Base-by-base conservation (phyloP, 2,329 filamentous ascomycete species). In the Trichophyton benhamiae region DNA sequence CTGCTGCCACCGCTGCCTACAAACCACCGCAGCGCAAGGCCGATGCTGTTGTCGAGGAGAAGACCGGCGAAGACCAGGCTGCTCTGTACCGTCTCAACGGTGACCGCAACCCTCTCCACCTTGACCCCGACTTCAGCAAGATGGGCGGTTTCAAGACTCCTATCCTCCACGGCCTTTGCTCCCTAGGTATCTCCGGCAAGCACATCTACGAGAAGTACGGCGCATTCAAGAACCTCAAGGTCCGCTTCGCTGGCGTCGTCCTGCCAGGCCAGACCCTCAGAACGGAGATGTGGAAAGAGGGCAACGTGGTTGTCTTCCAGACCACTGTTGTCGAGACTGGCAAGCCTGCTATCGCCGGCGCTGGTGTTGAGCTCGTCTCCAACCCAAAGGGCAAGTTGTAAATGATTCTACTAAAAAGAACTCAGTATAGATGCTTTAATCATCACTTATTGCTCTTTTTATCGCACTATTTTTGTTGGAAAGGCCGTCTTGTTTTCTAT, bases 91-190 rank as follows among this genome's bases (percentile, higher is more conserved):
- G 94, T 44, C 80, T 99, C 60, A 94, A 88, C 68, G 94, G 94
- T 58, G 94, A 99, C 76, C 87, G 92, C 72, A 97, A 99, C 80
- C 94, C 94, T 13, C 85, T 99, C 1, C 94, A 99, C 78, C 87
- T 99, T 65, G 94, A 99, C 75, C 94, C 94, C 1, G 83, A 85
- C 58, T 97, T 99, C 76, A 89, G 89, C 77, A 94, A 94, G 79
- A 86, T 95, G 68, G 94, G 92, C 63, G 94, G 94, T 63, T 99
- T 99, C 84, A 88, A 94, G 77, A 84, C 80, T 30, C 94, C 94
- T 11, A 99, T 99, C 72, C 80, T 99, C 60, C 94, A 99, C 79
- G 94, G 94, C n/a, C 84, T 99, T 42, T 96, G 91, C 82, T 94
- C 86, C 72, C 92, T 99, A 70, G 94, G 94, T 67, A 84, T 97